Evolutionary conservation across 352 stramenopile genomes (phyloP), one percentile per base, ranked within the genome.

Genomic region (Globisporangium yorkense): DNA sequence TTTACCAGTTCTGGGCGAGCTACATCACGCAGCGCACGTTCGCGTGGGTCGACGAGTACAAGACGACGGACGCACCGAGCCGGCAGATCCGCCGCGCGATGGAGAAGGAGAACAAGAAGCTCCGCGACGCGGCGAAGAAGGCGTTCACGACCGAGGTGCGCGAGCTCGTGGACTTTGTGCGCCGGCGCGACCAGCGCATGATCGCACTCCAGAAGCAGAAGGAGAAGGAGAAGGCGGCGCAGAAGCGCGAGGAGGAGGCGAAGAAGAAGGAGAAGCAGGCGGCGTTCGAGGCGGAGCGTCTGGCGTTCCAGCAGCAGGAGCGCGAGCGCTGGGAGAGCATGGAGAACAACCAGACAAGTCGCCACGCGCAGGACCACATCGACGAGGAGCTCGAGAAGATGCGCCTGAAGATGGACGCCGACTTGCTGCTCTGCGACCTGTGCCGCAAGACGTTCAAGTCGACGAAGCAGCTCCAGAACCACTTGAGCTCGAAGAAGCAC

Each of bases 21-120:
- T 95, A 92, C 66, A 70, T 80, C 47, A 80, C 83, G 21, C 75
- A 85, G 62, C 85, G 80, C 43, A 74, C 57, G 48, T 95, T 95
- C 59, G 67, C 73, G 24, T 93, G 81, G 80, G 67, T 89, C 24
- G 84, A 95, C 52, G 77, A 87, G 62, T 95, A 93, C 72, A 88
- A 85, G 56, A 89, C 83, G 49, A 84, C 77, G 33, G 83, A 95
- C 52, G 85, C 80, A 15, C 80, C 85, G 37, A 95, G 71, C 27
- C 77, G 85, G 24, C 63, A 88, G 54, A 78, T 95, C 45, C 71
- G 85, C 20, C 77, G 85, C 39, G 78, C 82, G 3, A 93, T 92
- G 84, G 85, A 95, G 56, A 95, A 95, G 62, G 85, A 93, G 57
- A 95, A 95, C 66, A 89, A 89, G 52, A 92, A 93, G 67, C 64